A percentile compares a stretch with the other conserved stretches of the same genome.
Evolutionary conservation across 306 rosid species (phyloP).

Genomic region (Cucumis hystrix): DNA sequence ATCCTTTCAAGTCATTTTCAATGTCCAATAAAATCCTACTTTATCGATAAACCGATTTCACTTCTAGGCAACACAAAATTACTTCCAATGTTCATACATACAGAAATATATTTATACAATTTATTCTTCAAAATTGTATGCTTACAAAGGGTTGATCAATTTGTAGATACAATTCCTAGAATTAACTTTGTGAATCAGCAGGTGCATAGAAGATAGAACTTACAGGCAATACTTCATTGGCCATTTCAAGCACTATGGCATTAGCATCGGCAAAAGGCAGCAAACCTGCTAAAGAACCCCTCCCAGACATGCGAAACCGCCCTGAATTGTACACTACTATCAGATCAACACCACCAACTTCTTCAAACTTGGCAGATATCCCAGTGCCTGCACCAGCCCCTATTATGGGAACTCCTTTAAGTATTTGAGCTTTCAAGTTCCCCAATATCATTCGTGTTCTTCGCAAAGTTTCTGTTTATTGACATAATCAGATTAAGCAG

Average conservation of each 20-base stretch:
- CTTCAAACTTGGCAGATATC: slow-evolving; percentile 95
- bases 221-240: slow-evolving; percentile 91
- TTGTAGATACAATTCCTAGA: slow-evolving; percentile 7
- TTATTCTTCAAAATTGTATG: not conserved
- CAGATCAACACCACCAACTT: slow-evolving; percentile 88
- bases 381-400: slow-evolving; percentile 98
- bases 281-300: slow-evolving; percentile 88
- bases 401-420: slow-evolving; percentile 51
- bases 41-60: not conserved
- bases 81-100: not conserved
- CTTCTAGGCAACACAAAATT: not conserved
- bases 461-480: slow-evolving; percentile 52
- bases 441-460: slow-evolving; percentile 51
- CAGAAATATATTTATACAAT: not conserved
- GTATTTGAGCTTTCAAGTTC: slow-evolving; percentile 59
- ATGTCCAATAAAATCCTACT: not conserved
- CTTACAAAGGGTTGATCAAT: not conserved
- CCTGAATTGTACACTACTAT: slow-evolving; percentile 87
- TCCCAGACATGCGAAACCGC: slow-evolving; percentile 94
- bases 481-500: not conserved
- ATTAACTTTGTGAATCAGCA: slow-evolving; percentile 10
- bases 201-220: slow-evolving; percentile 21
- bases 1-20: not conserved
- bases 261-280: slow-evolving; percentile 93
- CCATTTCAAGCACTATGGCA: slow-evolving; percentile 87